Conservation (phyloP, 2,329 filamentous ascomycete species). For the Hawksworthiomyces lignivorus region DNA sequence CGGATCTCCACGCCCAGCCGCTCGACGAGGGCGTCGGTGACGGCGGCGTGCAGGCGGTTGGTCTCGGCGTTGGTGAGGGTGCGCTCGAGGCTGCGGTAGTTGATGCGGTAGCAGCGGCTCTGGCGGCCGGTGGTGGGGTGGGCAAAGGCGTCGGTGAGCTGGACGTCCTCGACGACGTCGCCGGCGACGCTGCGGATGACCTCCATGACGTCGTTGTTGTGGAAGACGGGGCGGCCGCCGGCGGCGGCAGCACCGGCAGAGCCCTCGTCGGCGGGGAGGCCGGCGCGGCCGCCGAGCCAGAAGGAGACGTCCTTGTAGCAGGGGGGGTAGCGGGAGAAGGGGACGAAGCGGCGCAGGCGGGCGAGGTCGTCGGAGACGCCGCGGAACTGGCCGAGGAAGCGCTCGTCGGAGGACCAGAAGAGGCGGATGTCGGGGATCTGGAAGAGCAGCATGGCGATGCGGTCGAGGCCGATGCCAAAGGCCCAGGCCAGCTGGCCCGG, state of each 20-base stretch:
- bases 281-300: conserved; percentile 54
- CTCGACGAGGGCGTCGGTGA: conserved; percentile 57
- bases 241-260: conserved; percentile 14
- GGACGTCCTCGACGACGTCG: conserved; percentile 81
- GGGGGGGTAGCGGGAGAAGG: conserved; percentile 85
- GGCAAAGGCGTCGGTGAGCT: conserved; percentile 74
- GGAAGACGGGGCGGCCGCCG: conserved; percentile 45
- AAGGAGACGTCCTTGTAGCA: conserved; percentile 93
- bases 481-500: conserved; percentile 81
- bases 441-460: conserved; percentile 96
- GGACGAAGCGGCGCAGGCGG: conserved; percentile 57
- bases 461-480: conserved; percentile 87
- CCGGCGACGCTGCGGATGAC: conserved; percentile 76
- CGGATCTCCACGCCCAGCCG: conserved; percentile 74
- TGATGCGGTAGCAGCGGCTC: conserved; percentile 87
- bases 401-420: conserved; percentile 82
- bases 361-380: conserved; percentile 47
- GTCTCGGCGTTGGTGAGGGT: conserved; percentile 80
- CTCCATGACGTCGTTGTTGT: conserved; percentile 98
- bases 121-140: conserved; percentile 77
- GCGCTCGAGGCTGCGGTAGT: conserved; percentile 85
- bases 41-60: conserved; percentile 64
- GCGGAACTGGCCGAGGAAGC: conserved; percentile 82
- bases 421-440: conserved; percentile 92
- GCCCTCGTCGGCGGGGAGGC: conserved; percentile 24